Conservation (phyloP, 2,329 filamentous ascomycete genomes). For the Trichoderma lentiforme region DNA sequence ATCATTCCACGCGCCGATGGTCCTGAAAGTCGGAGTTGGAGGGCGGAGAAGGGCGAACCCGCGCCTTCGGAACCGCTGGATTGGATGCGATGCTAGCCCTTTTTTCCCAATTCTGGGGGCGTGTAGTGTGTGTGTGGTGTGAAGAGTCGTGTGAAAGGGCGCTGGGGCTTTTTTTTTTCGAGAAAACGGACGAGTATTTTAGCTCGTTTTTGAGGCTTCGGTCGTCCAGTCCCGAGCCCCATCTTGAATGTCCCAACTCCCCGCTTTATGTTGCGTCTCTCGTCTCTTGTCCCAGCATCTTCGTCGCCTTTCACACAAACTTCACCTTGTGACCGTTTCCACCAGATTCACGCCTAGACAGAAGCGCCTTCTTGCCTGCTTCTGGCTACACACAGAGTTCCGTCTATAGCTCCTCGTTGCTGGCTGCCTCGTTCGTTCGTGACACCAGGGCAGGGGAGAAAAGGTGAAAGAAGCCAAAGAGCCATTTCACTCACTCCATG, state of each 20-base stretch:
- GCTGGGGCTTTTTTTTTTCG: neutral
- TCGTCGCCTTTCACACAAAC: neutral
- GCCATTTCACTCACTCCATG: neutral
- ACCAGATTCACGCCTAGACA: neutral
- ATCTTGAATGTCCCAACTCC: constrained; percentile 2
- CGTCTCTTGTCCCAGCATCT: neutral
- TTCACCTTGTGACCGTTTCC: neutral
- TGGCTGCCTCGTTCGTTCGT: neutral
- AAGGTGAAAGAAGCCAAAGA: neutral
- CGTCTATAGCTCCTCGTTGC: neutral
- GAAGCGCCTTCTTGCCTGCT: neutral
- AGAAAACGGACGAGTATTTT: neutral
- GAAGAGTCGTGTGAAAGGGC: neutral
- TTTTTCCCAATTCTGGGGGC: neutral
- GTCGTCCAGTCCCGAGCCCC: constrained; percentile 3
- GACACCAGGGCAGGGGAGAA: neutral
- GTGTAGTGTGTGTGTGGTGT: neutral
- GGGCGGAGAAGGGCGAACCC: neutral
- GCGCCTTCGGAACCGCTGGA: constrained; percentile 10
- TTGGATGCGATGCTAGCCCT: neutral
- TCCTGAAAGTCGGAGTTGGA: neutral
- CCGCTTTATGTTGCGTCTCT: constrained; percentile 14
- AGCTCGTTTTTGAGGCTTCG: constrained; percentile 16
- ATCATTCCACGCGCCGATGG: neutral
- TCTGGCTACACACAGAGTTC: neutral